phyloP scores from a whole-genome alignment of 2,329 filamentous ascomycete genomes.

The Talaromyces sp. region DNA sequence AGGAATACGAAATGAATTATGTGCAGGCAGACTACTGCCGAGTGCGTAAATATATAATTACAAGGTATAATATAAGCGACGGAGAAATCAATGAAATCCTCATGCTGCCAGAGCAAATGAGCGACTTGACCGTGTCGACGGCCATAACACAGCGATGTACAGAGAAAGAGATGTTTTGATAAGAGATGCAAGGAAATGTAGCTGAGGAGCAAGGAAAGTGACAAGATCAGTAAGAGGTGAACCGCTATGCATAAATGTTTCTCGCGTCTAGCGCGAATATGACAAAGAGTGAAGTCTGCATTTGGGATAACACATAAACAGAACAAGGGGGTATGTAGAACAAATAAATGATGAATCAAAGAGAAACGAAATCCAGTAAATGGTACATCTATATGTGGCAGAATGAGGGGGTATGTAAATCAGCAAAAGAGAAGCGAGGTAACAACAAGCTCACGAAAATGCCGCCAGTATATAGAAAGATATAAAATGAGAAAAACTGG shows the following conservation, averaged over 20 bases:
- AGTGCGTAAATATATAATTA: slow-evolving; percentile 17
- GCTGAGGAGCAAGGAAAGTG: slow-evolving; percentile 1
- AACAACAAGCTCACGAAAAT: slow-evolving; percentile 9
- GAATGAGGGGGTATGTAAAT: slow-evolving; percentile 36
- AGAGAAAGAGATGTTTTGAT: slow-evolving; percentile 14
- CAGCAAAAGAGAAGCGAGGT: slow-evolving; percentile 16
- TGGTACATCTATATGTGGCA: slow-evolving; percentile 36
- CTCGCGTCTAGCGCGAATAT: slow-evolving; percentile 20
- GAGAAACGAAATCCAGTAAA: slow-evolving; percentile 26
- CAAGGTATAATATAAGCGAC: slow-evolving; percentile 16
- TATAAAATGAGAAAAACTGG: slow-evolving; percentile 1
- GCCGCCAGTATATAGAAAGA: slow-evolving; percentile 9
- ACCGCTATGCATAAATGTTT: slow-evolving; percentile 18
- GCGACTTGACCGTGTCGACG: slow-evolving; percentile 13
- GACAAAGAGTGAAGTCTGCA: slow-evolving; percentile 20
- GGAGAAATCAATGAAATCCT: background rate
- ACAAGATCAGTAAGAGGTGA: slow-evolving; percentile 16
- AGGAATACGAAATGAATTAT: slow-evolving; percentile 10
- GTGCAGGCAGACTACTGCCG: slow-evolving; percentile 15
- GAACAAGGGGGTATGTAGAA: slow-evolving; percentile 22
- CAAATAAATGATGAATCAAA: slow-evolving; percentile 28
- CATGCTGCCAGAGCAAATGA: slow-evolving; percentile 20
- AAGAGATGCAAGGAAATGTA: slow-evolving; percentile 23
- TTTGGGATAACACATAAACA: slow-evolving; percentile 19
- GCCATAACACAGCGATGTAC: slow-evolving; percentile 18